Evolutionary conservation across 306 rosid species (phyloP).

Genomic region (Argentina anserina): DNA sequence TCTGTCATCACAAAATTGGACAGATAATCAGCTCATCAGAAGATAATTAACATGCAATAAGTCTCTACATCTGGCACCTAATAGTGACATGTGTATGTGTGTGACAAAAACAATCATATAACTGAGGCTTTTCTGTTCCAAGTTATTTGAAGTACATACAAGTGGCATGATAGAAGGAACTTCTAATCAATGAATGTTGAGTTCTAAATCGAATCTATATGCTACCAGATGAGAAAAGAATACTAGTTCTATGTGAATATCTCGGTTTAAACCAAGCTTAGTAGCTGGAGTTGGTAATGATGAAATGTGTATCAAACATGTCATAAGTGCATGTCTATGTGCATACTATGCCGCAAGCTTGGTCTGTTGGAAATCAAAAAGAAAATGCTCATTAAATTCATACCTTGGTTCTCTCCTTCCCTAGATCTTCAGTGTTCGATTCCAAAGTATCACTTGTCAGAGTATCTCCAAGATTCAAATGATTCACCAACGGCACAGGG

Average conservation of each 20-base stretch:
- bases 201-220: not conserved
- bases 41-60: not conserved
- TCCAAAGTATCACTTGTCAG: slow-evolving; percentile 29
- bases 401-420: slow-evolving; percentile 60
- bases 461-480: slow-evolving; percentile 35
- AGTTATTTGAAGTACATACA: not conserved
- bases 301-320: not conserved
- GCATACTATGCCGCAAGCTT: not conserved
- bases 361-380: slow-evolving; percentile 11
- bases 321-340: not conserved
- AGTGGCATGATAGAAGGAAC: not conserved
- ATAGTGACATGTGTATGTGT: not conserved
- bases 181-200: not conserved
- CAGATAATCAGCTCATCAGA: slow-evolving; percentile 23
- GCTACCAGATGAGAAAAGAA: not conserved
- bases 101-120: not conserved
- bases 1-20: slow-evolving; percentile 30
- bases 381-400: not conserved
- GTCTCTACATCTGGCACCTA: too few relatives aligned
- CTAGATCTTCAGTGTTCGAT: slow-evolving; percentile 25
- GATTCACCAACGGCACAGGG: slow-evolving; percentile 35
- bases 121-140: not conserved
- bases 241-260: not conserved
- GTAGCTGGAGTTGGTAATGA: not conserved
- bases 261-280: not conserved